Conservation (phyloP, 805 yeast genomes). For the Barnettozyma wickerhamii region DNA sequence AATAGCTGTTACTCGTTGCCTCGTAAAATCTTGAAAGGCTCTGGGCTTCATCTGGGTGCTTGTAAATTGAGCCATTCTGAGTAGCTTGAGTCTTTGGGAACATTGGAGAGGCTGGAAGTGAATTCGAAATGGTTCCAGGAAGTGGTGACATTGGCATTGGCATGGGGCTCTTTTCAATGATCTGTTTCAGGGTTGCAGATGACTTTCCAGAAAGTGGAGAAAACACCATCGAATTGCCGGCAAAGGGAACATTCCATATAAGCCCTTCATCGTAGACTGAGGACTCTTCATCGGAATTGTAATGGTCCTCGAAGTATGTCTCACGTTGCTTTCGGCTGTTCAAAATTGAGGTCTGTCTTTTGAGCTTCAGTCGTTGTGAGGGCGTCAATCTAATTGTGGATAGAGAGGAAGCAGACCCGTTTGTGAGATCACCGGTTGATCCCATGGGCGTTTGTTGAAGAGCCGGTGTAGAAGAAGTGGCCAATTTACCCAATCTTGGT, state of each 20-base stretch:
- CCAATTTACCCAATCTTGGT: neutral
- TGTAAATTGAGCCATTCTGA: constrained; percentile 8
- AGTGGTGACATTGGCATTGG: constrained; percentile 44
- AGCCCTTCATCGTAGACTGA: constrained; percentile 32
- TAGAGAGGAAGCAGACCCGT: constrained; percentile 6
- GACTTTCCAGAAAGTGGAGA: constrained; percentile 24
- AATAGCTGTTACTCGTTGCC: constrained; percentile 14
- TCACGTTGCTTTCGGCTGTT: constrained; percentile 33
- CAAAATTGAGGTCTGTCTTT: constrained; percentile 33
- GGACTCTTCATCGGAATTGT: constrained; percentile 29
- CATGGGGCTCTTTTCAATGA: constrained; percentile 21
- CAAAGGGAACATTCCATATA: constrained; percentile 52
- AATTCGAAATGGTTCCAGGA: constrained; percentile 32
- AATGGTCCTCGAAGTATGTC: constrained; percentile 33
- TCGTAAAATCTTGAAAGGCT: constrained; percentile 23
- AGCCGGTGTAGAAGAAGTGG: neutral
- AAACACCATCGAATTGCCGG: constrained; percentile 25
- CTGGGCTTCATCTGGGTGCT: constrained; percentile 21
- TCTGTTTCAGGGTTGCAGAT: constrained; percentile 16
- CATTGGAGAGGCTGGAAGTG: constrained; percentile 6
- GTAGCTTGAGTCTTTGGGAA: neutral
- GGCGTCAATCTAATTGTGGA: constrained; percentile 32
- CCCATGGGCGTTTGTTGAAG: constrained; percentile 1
- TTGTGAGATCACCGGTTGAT: constrained; percentile 8
- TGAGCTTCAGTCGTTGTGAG: constrained; percentile 37